These are phyloP conservation scores for Tuber umbilicatum DNA, from an alignment of 495 filamentous ascomycete species.

Conservation along the genomic window DNA sequence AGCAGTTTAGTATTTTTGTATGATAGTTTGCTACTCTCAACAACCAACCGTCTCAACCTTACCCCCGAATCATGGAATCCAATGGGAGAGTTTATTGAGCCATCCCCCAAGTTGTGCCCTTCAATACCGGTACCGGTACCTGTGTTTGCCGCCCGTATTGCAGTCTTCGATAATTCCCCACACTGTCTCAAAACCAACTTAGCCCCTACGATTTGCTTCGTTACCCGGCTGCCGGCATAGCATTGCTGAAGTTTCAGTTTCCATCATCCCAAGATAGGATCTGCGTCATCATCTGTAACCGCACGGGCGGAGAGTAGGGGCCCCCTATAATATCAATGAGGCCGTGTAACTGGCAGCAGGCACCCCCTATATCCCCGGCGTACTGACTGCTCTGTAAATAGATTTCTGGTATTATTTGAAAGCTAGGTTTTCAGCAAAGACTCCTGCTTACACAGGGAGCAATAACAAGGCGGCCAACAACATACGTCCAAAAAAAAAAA, in stretches of 20 bases:
- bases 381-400: background rate
- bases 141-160: background rate
- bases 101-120: background rate
- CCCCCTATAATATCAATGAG: background rate
- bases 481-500: background rate
- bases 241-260: background rate
- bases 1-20: background rate
- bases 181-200: background rate
- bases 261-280: background rate
- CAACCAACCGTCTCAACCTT: background rate
- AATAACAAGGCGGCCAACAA: background rate
- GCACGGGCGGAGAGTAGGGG: background rate
- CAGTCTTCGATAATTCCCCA: background rate
- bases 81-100: background rate
- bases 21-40: background rate
- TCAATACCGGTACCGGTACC: too few relatives aligned
- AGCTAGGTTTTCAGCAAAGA: background rate
- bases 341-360: background rate
- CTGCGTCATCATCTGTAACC: background rate
- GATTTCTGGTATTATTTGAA: background rate
- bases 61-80: background rate
- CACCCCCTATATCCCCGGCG: background rate
- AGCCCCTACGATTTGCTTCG: background rate
- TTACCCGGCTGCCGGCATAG: background rate
- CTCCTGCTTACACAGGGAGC: background rate